Evolutionary conservation across 805 yeast genomes (phyloP).

Genomic region (Saccharomycopsis fodiens): DNA sequence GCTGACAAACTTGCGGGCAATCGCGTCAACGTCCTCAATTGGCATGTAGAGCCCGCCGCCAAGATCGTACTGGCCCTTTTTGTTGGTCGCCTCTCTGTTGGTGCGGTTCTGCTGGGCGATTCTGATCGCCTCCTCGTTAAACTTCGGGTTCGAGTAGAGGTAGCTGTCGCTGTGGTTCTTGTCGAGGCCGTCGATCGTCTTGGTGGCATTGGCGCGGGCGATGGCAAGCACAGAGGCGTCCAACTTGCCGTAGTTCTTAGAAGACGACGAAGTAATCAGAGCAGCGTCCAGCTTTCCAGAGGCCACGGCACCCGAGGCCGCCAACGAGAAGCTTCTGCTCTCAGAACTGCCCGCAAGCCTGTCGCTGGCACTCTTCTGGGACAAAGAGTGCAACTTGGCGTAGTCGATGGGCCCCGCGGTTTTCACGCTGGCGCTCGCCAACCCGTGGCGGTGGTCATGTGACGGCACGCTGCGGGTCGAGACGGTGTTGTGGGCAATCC

Average conservation of each 20-base stretch:
- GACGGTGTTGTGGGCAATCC: conserved; percentile 4
- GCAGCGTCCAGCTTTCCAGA: conserved; percentile 51
- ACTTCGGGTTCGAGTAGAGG: conserved; percentile 39
- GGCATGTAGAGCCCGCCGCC: conserved; percentile 87
- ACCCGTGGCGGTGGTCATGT: conserved; percentile 9
- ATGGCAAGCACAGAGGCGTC: conserved; percentile 22
- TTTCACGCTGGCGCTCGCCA: neutral
- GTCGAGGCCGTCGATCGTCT: conserved; percentile 33
- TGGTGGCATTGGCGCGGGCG: conserved; percentile 37
- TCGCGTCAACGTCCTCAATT: conserved; percentile 63
- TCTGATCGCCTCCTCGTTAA: conserved; percentile 66
- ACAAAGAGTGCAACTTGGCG: conserved; percentile 39
- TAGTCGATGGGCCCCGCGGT: conserved; percentile 27
- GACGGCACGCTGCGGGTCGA: conserved; percentile 1
- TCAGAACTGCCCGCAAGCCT: conserved; percentile 32
- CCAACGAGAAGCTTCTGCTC: conserved; percentile 36
- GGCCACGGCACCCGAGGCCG: conserved; percentile 53
- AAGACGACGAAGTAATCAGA: conserved; percentile 24
- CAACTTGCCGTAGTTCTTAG: conserved; percentile 7
- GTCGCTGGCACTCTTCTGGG: conserved; percentile 36
- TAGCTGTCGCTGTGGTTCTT: conserved; percentile 34
- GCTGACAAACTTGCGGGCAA: conserved; percentile 72
- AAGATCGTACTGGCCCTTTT: conserved; percentile 35
- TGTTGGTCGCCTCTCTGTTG: conserved; percentile 33
- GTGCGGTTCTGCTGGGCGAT: conserved; percentile 64